Evolutionary conservation across 2,329 filamentous ascomycete species (phyloP).

Genomic region (Ophidiomyces ophidiicola): DNA sequence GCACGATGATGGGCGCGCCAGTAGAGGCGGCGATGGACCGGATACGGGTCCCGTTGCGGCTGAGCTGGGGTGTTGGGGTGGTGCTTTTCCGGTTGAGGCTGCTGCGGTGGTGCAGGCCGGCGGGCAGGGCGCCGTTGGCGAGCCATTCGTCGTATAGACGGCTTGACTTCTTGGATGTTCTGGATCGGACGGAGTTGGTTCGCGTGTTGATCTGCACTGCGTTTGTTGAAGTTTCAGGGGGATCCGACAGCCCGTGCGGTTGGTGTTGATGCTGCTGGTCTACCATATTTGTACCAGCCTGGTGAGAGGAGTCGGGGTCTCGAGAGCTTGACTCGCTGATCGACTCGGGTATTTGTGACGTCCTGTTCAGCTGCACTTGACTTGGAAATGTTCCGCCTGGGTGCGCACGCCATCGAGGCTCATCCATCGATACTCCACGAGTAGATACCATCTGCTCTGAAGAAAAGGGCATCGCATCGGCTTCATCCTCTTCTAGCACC

Average conservation of each 20-base stretch:
- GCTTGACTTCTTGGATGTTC: conserved; percentile 1
- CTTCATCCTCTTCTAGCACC: conserved; percentile 62
- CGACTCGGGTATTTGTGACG: conserved; percentile 66
- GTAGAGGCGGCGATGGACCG: conserved; percentile 13
- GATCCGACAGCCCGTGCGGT: neutral
- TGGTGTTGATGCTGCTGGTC: neutral
- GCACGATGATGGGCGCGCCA: conserved; percentile 4
- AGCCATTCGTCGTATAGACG: conserved; percentile 8
- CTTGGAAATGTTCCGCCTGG: conserved; percentile 95
- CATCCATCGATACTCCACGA: conserved; percentile 28
- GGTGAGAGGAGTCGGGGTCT: neutral
- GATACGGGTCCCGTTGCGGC: conserved; percentile 11
- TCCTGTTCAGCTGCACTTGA: conserved; percentile 76
- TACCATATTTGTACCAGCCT: conserved; percentile 1
- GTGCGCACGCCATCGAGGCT: conserved; percentile 49
- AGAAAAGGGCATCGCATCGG: conserved; percentile 53
- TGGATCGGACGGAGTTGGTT: conserved; percentile 1
- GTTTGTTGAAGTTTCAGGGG: neutral
- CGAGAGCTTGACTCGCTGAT: conserved; percentile 43
- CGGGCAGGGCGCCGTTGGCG: neutral
- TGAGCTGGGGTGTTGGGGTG: neutral
- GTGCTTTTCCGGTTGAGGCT: neutral
- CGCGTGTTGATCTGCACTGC: neutral
- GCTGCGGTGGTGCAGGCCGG: conserved; percentile 1
- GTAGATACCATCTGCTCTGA: conserved; percentile 38